These are phyloP conservation scores for Nicotiana undulata DNA, from an alignment of 257 asterid genomes.

Conservation along the genomic window DNA sequence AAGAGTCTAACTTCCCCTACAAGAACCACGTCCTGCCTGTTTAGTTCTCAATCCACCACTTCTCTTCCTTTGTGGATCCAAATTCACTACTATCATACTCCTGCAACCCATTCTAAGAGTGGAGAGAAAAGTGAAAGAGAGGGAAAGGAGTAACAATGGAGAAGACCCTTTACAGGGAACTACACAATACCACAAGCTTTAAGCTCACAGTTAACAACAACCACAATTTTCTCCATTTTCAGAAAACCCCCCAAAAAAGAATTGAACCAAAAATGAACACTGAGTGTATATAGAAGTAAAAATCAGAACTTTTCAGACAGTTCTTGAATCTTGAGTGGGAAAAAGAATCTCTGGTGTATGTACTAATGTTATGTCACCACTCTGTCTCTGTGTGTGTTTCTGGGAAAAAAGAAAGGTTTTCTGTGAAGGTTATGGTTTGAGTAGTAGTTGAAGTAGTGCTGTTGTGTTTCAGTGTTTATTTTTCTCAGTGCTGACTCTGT, in stretches of 20 bases:
- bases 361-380: constrained; percentile 5
- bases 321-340: neutral
- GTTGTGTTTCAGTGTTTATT: neutral
- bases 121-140: constrained; percentile 8
- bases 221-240: constrained; percentile 57
- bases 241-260: constrained; percentile 6
- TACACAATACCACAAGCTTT: constrained; percentile 90
- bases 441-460: neutral
- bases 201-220: constrained; percentile 56
- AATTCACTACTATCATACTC: constrained; percentile 38
- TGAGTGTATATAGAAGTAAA: constrained; percentile 10
- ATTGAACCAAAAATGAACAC: neutral
- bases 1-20: constrained; percentile 85
- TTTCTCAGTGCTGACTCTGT: constrained; percentile 21
- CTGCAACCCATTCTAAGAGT: constrained; percentile 50
- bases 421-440: neutral
- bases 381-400: constrained; percentile 1
- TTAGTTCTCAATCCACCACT: constrained; percentile 94
- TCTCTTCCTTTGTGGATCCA: constrained; percentile 90
- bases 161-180: constrained; percentile 19
- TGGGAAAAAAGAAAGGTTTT: neutral
- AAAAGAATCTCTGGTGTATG: neutral
- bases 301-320: constrained; percentile 28
- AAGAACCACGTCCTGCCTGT: constrained; percentile 99
- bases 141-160: neutral